phyloP scores from a whole-genome alignment of 345 rosid genomes.

The Populus pruinosa region DNA sequence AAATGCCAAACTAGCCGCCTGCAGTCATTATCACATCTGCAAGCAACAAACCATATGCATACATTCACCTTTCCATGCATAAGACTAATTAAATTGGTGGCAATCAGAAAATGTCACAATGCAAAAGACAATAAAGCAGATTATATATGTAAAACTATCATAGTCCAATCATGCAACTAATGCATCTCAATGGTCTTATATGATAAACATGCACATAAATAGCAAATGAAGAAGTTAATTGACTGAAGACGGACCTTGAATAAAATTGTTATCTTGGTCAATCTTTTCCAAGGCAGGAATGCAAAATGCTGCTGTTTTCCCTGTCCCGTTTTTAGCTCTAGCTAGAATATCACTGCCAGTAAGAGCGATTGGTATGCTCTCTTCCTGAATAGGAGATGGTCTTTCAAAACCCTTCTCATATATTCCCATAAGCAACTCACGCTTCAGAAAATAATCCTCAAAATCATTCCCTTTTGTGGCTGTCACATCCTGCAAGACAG shows the following conservation, averaged over 20 bases:
- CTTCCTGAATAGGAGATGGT: conserved; percentile 99
- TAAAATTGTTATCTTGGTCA: conserved; percentile 85
- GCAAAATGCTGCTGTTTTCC: conserved; percentile 99
- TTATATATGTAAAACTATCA: not conserved
- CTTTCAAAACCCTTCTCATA: conserved; percentile 99
- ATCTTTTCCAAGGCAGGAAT: conserved; percentile 95
- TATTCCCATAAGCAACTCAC: conserved; percentile 93
- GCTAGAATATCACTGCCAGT: conserved; percentile 99
- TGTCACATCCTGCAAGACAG: conserved; percentile 76
- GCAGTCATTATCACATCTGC: not conserved
- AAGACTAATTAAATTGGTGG: not conserved
- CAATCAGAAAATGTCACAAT: not conserved
- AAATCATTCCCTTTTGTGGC: conserved; percentile 99
- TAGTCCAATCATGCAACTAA: not conserved
- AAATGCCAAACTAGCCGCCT: not conserved
- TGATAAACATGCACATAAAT: not conserved
- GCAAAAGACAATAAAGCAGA: not conserved
- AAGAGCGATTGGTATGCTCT: conserved; percentile 99
- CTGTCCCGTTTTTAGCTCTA: conserved; percentile 99
- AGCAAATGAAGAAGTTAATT: not conserved
- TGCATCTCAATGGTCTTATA: not conserved
- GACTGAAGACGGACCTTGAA: conserved; percentile 66
- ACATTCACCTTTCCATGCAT: not conserved
- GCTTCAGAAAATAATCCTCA: conserved; percentile 95
- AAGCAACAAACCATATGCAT: not conserved